Evolutionary conservation across 192 early-diverging fungal genomes (phyloP).

Genomic region (Hyaloraphidium curvatum): DNA sequence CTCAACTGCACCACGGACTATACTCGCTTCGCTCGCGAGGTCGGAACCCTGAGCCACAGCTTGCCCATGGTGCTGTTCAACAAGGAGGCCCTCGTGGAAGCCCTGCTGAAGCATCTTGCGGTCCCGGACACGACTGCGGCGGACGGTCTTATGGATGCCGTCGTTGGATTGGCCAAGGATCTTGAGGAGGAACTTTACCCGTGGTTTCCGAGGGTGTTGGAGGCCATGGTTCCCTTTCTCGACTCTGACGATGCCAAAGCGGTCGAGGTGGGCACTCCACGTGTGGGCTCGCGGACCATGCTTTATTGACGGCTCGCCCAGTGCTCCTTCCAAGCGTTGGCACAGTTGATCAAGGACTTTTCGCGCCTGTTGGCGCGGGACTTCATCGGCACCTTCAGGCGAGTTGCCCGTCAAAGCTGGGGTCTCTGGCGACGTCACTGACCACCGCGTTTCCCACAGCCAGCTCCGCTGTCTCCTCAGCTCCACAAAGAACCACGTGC

Average conservation of each 20-base stretch:
- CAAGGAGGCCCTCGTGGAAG: slow-evolving; percentile 49
- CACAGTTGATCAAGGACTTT: slow-evolving; percentile 61
- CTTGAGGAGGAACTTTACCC: slow-evolving; percentile 78
- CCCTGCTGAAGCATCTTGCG: slow-evolving; percentile 43
- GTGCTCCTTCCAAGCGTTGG: slow-evolving; percentile 8
- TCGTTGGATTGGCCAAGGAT: slow-evolving; percentile 50
- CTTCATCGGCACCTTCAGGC: slow-evolving; percentile 30
- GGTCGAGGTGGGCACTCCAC: slow-evolving; percentile 37
- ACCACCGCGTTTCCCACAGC: not conserved
- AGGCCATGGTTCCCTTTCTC: slow-evolving; percentile 42
- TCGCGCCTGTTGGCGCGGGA: slow-evolving; percentile 64
- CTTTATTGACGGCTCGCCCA: not conserved
- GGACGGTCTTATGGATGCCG: slow-evolving; percentile 54
- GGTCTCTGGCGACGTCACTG: slow-evolving; percentile 11
- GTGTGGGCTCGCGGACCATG: slow-evolving; percentile 13
- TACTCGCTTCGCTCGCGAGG: slow-evolving; percentile 42
- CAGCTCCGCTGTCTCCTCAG: too few species aligned
- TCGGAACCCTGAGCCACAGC: slow-evolving; percentile 42
- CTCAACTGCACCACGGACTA: slow-evolving; percentile 78
- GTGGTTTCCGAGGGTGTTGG: slow-evolving; percentile 48
- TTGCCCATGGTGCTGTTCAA: slow-evolving; percentile 82
- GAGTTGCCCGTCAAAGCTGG: slow-evolving; percentile 17
- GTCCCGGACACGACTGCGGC: slow-evolving; percentile 41
- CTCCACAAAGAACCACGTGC: too few species aligned
- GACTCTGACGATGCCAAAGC: slow-evolving; percentile 43